phyloP scores from a whole-genome alignment of 345 rosid species.

The Brassica carinata region DNA sequence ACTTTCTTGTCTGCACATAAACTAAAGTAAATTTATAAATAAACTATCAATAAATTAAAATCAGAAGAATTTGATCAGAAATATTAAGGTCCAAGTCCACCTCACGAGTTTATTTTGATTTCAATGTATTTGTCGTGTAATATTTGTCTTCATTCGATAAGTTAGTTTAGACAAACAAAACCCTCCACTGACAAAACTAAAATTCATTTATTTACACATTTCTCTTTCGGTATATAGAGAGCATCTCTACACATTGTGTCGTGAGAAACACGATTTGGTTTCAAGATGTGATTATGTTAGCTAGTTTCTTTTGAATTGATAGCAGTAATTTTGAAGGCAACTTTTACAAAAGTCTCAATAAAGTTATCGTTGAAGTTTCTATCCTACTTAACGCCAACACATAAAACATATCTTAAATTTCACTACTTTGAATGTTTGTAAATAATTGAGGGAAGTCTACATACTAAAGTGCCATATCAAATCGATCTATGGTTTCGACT shows the following conservation, averaged over 20 bases:
- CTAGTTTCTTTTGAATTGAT: background rate
- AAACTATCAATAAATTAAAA: background rate
- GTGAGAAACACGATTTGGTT: background rate
- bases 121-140: conserved; percentile 34
- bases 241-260: conserved; percentile 1
- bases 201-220: background rate
- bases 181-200: background rate
- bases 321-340: conserved; percentile 2
- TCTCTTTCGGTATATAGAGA: background rate
- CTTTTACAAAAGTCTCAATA: conserved; percentile 30
- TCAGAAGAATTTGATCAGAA: conserved; percentile 1
- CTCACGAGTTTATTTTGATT: conserved; percentile 23
- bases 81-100: conserved; percentile 31
- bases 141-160: conserved; percentile 19
- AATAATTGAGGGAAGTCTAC: conserved; percentile 22
- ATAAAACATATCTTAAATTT: conserved; percentile 28
- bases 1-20: conserved; percentile 3
- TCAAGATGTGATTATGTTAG: background rate
- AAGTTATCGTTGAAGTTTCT: conserved; percentile 33
- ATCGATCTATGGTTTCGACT: conserved; percentile 14
- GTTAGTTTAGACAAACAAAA: conserved; percentile 1
- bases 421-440: conserved; percentile 29
- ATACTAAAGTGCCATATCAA: conserved; percentile 17
- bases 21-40: background rate
- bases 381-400: conserved; percentile 38